A percentile compares a stretch with the other conserved stretches of the same genome.
Evolutionary conservation across 1,284 basidiomycete species (phyloP).

Genomic region (Rhodotorula sp.): DNA sequence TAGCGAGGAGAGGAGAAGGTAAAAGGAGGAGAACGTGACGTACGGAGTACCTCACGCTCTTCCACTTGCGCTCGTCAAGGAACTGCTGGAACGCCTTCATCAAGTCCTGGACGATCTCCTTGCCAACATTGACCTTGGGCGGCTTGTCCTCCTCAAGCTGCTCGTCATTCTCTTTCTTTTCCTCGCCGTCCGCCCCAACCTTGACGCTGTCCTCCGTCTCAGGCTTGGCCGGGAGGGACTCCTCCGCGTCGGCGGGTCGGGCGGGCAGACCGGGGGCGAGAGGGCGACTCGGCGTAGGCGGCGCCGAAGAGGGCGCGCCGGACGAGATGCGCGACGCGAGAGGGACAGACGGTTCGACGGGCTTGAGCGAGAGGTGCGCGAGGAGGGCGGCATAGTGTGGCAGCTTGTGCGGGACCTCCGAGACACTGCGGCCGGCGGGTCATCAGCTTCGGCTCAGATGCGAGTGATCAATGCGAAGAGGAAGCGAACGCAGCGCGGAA

Average conservation of each 20-base stretch:
- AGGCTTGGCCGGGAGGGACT: slow-evolving; percentile 3
- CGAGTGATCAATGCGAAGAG: too few species aligned
- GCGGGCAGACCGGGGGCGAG: neutral
- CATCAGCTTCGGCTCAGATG: neutral
- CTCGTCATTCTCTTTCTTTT: slow-evolving; percentile 20
- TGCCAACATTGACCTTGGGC: slow-evolving; percentile 59
- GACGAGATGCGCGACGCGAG: slow-evolving; percentile 22
- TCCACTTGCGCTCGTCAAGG: slow-evolving; percentile 83
- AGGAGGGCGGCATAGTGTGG: slow-evolving; percentile 83
- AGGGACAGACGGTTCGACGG: slow-evolving; percentile 29
- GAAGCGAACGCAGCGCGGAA: slow-evolving; percentile 46
- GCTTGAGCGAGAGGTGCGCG: slow-evolving; percentile 57
- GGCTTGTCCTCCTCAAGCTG: slow-evolving; percentile 6
- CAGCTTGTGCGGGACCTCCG: slow-evolving; percentile 88
- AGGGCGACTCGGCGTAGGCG: neutral
- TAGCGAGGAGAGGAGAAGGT: neutral
- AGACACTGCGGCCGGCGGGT: slow-evolving; percentile 60
- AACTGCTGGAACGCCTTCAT: slow-evolving; percentile 82
- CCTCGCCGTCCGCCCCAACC: neutral
- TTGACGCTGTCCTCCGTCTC: neutral
- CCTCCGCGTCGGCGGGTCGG: neutral
- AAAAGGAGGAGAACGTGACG: slow-evolving; percentile 49
- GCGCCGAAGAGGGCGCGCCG: neutral
- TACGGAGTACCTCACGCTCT: slow-evolving; percentile 80
- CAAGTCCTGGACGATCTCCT: slow-evolving; percentile 79